Conservation (phyloP, 768 basidiomycete genomes). For the Lentinus brumalis region DNA sequence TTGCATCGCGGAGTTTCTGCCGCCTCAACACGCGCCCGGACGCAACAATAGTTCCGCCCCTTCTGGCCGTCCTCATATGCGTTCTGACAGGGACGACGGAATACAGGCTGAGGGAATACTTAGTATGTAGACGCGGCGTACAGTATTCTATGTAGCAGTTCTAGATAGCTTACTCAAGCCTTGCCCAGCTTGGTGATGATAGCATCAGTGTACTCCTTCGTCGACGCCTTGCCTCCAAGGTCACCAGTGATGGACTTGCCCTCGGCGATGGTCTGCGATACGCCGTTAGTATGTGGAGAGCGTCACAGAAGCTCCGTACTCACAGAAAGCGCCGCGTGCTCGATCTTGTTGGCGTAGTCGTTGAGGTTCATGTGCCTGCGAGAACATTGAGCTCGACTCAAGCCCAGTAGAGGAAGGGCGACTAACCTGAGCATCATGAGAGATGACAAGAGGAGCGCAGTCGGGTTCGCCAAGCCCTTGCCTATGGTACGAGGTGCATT, state of each 20-base stretch:
- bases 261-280: slow-evolving; percentile 88
- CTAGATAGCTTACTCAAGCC: slow-evolving; percentile 23
- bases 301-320: slow-evolving; percentile 33
- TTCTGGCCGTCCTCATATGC: background rate
- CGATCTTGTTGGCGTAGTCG: slow-evolving; percentile 84
- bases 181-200: slow-evolving; percentile 72
- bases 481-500: slow-evolving; percentile 42
- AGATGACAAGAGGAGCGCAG: slow-evolving; percentile 92
- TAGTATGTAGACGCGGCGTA: slow-evolving; percentile 16
- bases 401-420: background rate
- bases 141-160: slow-evolving; percentile 19
- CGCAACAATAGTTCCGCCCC: slow-evolving; percentile 5
- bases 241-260: slow-evolving; percentile 95
- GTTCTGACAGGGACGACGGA: slow-evolving; percentile 1
- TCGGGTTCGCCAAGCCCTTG: slow-evolving; percentile 97
- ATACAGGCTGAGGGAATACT: slow-evolving; percentile 3
- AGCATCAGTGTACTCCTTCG: slow-evolving; percentile 84
- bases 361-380: slow-evolving; percentile 89
- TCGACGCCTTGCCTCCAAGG: slow-evolving; percentile 90
- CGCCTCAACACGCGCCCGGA: slow-evolving; percentile 1
- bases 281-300: background rate
- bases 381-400: slow-evolving; percentile 7
- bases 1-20: slow-evolving; percentile 8
- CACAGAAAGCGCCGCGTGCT: slow-evolving; percentile 87
- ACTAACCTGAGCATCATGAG: slow-evolving; percentile 96